Base-by-base conservation (phyloP, 768 basidiomycete genomes). In the Leucogyrophana mollusca region DNA sequence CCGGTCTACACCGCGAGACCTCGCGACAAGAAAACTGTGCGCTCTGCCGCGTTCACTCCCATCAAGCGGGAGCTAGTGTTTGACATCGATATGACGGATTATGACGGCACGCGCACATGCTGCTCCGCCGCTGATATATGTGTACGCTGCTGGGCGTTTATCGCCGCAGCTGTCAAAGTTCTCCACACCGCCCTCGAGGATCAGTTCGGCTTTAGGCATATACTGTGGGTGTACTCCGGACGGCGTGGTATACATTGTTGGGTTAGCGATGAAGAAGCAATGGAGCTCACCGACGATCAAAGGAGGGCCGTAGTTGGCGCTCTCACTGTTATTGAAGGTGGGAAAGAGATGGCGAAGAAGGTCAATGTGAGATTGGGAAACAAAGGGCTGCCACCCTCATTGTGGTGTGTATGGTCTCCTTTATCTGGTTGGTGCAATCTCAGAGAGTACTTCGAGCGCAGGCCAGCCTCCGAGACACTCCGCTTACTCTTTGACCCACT, bases 61-160 rank as follows among this genome's bases (percentile, higher is more conserved):
- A 63, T 80, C 25, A 79, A 82, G 52, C 86, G 96, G 48, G 96
- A 98, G 64, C 85, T 99, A 34, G 95, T 98, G 1, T 96, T 99
- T 63, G 96, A 99, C 81, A 97, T 99, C 62, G 96, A 99, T 68
- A 97, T 99, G 96, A 95, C 96, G 13, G 96, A 99, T 69, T 99
- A 98, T 69, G 95, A 99, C 63, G 74, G 84, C 36, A 80, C 98
- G 58, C 85, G 96, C 39, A 97, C 94, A 1, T 99, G 96, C 67
- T 98, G 96, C 70, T 83, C 85, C 10, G 89, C 81, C 39, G 90
- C 93, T 36, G 84, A 79, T 46, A 95, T 99, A 65, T 99, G 96
- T 71, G 79, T 76, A 51, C 79, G 84, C 33, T 99, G 96, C 67
- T 99, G 96, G 96, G 79, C 75, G 2, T 99, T 94, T 71, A 97